Evolutionary conservation across 2,329 filamentous ascomycete species (phyloP).

Genomic region (Aulographum hederae): DNA sequence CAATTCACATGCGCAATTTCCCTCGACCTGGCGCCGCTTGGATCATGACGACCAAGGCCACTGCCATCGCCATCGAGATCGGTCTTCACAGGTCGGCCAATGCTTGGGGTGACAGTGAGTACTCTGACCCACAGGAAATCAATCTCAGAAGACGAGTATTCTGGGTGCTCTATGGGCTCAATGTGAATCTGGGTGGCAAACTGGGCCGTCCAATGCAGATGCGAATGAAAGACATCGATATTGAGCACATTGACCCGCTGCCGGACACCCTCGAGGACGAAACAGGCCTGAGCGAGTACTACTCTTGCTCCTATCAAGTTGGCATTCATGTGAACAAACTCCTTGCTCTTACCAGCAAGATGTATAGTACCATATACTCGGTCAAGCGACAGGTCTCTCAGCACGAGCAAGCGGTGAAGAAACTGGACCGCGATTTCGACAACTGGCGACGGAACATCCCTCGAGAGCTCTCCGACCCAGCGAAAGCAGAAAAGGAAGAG

Average conservation of each 20-base stretch:
- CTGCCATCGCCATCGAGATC: constrained; percentile 54
- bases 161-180: constrained; percentile 51
- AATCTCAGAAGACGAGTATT: constrained; percentile 66
- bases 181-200: constrained; percentile 53
- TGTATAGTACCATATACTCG: constrained; percentile 62
- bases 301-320: constrained; percentile 48
- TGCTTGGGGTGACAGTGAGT: constrained; percentile 23
- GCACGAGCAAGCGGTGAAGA: constrained; percentile 45
- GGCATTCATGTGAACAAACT: constrained; percentile 49
- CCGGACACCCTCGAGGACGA: constrained; percentile 53
- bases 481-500: constrained; percentile 25
- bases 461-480: constrained; percentile 33
- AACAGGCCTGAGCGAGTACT: constrained; percentile 21
- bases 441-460: constrained; percentile 49
- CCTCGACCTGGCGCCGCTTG: constrained; percentile 63
- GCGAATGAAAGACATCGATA: constrained; percentile 56
- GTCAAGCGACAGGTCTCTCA: constrained; percentile 42
- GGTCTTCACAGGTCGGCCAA: constrained; percentile 57
- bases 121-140: constrained; percentile 39
- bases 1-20: constrained; percentile 55
- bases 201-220: constrained; percentile 64
- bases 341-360: constrained; percentile 48
- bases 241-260: constrained; percentile 54
- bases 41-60: constrained; percentile 44
- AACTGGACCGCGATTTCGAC: constrained; percentile 45